These are phyloP conservation scores for Spencermartinsiella ligniputridi DNA, from an alignment of 1,139 yeast species.

Conservation along the genomic window DNA sequence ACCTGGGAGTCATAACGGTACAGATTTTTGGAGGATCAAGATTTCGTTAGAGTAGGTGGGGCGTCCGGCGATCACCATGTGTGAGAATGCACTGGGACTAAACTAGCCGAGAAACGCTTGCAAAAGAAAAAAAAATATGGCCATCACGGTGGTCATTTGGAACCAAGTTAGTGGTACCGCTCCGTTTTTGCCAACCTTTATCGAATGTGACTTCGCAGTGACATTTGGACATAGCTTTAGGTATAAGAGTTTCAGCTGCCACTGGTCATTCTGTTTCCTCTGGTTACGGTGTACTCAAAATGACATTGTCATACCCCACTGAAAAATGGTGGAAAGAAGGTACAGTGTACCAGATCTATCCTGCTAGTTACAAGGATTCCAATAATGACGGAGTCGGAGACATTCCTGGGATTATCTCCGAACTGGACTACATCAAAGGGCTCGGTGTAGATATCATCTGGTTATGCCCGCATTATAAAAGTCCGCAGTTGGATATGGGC, in stretches of 20 bases:
- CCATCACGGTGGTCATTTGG: neutral
- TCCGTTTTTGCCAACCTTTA: too few relatives aligned
- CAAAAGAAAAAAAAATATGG: too few relatives aligned
- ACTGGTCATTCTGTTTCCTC: neutral
- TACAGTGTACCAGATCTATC: constrained; percentile 53
- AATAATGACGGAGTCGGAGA: constrained; percentile 56
- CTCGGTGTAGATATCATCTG: constrained; percentile 49
- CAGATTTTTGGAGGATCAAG: too few relatives aligned
- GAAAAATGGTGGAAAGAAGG: constrained; percentile 59
- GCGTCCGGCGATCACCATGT: too few relatives aligned
- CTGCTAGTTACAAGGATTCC: constrained; percentile 54
- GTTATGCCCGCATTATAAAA: constrained; percentile 52
- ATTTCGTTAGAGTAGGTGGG: too few relatives aligned
- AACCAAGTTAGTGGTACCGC: too few relatives aligned
- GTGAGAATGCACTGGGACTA: too few relatives aligned
- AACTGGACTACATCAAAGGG: constrained; percentile 46
- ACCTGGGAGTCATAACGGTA: too few relatives aligned
- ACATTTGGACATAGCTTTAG: neutral
- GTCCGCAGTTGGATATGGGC: constrained; percentile 59
- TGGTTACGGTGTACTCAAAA: too few relatives aligned
- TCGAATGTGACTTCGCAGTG: too few relatives aligned
- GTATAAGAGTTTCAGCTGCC: neutral
- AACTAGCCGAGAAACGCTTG: too few relatives aligned
- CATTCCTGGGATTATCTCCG: constrained; percentile 46
- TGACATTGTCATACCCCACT: neutral